phyloP scores from a whole-genome alignment of 179 eudicot genomes.

The Beta corolliflora region DNA sequence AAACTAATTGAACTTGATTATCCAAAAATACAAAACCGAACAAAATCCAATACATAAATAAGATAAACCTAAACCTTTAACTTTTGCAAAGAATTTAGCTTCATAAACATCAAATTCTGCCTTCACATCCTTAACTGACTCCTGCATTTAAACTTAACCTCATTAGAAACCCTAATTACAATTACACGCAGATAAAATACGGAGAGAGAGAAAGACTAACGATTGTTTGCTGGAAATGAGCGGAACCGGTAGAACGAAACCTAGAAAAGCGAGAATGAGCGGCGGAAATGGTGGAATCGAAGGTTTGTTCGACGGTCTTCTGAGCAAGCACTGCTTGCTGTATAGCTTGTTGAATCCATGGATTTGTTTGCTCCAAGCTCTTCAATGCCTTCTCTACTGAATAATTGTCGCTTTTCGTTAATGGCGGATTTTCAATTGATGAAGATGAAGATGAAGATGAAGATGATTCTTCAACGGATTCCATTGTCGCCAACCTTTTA shows the following conservation, averaged over 20 bases:
- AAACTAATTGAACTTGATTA: neutral
- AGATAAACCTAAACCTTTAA: slow-evolving; percentile 51
- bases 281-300: slow-evolving; percentile 47
- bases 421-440: slow-evolving; percentile 30
- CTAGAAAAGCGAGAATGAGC: slow-evolving; percentile 63
- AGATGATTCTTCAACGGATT: slow-evolving; percentile 33
- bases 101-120: slow-evolving; percentile 59
- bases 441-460: slow-evolving; percentile 21
- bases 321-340: slow-evolving; percentile 54
- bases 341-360: slow-evolving; percentile 65
- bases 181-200: no score
- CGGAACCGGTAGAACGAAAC: slow-evolving; percentile 63
- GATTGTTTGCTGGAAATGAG: slow-evolving; percentile 64
- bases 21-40: neutral
- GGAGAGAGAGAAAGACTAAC: slow-evolving; percentile 27
- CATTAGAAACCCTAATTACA: slow-evolving; percentile 2
- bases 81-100: slow-evolving; percentile 49
- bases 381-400: slow-evolving; percentile 31
- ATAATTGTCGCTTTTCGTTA: slow-evolving; percentile 15
- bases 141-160: slow-evolving; percentile 39
- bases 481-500: slow-evolving; percentile 23
- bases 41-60: neutral
- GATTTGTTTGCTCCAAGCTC: slow-evolving; percentile 34
- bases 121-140: slow-evolving; percentile 60
- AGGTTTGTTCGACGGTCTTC: slow-evolving; percentile 36